A percentile compares a stretch with the other conserved stretches of the same genome.
Conservation (phyloP, 2,329 filamentous ascomycete genomes). For the Teratosphaeria pseudoeucalypti region DNA sequence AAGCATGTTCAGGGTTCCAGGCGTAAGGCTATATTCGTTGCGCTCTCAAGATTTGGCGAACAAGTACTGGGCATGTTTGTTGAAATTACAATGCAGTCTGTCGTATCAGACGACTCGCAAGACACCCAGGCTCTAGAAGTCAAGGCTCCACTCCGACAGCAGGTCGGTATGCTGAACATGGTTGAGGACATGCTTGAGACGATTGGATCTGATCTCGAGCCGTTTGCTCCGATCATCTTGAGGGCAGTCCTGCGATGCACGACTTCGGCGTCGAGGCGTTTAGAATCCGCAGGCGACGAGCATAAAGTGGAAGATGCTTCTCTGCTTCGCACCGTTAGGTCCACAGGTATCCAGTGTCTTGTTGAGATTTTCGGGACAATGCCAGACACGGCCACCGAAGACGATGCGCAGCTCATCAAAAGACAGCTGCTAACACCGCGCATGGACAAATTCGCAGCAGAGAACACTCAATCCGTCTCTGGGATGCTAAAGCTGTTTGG, state of each 20-base stretch:
- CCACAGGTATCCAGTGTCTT: constrained; percentile 71
- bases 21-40: constrained; percentile 61
- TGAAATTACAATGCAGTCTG: constrained; percentile 60
- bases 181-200: constrained; percentile 76
- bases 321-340: constrained; percentile 55
- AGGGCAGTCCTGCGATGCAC: constrained; percentile 71
- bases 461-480: constrained; percentile 84
- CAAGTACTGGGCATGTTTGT: constrained; percentile 73
- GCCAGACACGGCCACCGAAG: constrained; percentile 58
- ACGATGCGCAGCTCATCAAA: constrained; percentile 61
- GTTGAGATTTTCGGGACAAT: constrained; percentile 67
- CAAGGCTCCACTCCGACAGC: constrained; percentile 49
- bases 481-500: constrained; percentile 69
- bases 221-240: constrained; percentile 59
- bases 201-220: constrained; percentile 60
- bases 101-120: not conserved
- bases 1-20: constrained; percentile 73
- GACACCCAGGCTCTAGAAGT: not conserved
- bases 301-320: constrained; percentile 34
- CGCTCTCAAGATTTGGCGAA: constrained; percentile 65
- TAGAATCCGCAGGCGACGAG: constrained; percentile 17
- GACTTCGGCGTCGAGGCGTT: constrained; percentile 29
- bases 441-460: constrained; percentile 65
- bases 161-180: constrained; percentile 88
- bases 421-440: constrained; percentile 66